A percentile compares a stretch with the other conserved stretches of the same genome.
Conservation (phyloP, 352 stramenopile genomes). For the Peronospora tabacina region DNA sequence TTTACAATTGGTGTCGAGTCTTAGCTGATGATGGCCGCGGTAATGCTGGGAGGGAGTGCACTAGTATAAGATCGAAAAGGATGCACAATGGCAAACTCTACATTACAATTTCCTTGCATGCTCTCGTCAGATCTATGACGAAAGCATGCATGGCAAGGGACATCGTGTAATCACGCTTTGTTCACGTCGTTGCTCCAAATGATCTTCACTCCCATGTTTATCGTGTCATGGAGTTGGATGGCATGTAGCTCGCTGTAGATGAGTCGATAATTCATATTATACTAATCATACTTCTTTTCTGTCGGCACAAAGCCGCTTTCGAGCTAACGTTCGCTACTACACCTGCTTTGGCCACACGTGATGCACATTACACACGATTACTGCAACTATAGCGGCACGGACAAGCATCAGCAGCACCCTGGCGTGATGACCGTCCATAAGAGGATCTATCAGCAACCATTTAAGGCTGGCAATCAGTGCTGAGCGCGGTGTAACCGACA, state of each 20-base stretch:
- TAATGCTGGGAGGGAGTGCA: too few relatives aligned
- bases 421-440: slow-evolving; percentile 21
- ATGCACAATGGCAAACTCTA: slow-evolving; percentile 67
- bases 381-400: slow-evolving; percentile 27
- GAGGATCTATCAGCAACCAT: slow-evolving; percentile 29
- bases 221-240: slow-evolving; percentile 1
- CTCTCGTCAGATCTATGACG: slow-evolving; percentile 10
- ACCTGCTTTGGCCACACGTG: slow-evolving; percentile 24
- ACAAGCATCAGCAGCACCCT: slow-evolving; percentile 35
- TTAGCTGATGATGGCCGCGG: too few relatives aligned
- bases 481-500: not conserved
- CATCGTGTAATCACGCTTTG: slow-evolving; percentile 37
- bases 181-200: slow-evolving; percentile 53
- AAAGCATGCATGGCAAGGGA: too few relatives aligned
- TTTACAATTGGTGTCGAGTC: too few relatives aligned
- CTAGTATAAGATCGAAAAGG: too few relatives aligned
- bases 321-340: slow-evolving; percentile 19
- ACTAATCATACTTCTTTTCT: slow-evolving; percentile 26
- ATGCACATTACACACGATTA: slow-evolving; percentile 35
- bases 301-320: slow-evolving; percentile 11
- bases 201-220: slow-evolving; percentile 36
- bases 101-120: slow-evolving; percentile 81
- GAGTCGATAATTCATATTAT: slow-evolving; percentile 23
- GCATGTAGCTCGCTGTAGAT: not conserved
- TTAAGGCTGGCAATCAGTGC: slow-evolving; percentile 16